A percentile compares a stretch with the other conserved stretches of the same genome.
These are phyloP conservation scores for Chaetothyriales sp. DNA, from an alignment of 2,329 filamentous ascomycete species.

Conservation along the genomic window DNA sequence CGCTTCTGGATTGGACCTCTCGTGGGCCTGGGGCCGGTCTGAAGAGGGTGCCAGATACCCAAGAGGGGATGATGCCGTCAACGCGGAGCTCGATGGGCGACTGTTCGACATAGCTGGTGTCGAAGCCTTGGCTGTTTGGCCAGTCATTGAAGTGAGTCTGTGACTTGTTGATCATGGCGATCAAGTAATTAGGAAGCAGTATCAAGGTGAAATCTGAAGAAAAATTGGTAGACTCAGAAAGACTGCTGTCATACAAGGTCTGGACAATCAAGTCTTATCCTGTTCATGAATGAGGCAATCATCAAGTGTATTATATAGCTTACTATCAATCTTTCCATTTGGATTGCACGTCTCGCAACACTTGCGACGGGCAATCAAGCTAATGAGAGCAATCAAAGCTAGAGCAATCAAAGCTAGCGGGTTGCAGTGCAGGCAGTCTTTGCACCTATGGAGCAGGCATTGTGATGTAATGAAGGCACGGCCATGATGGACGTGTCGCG, in stretches of 20 bases:
- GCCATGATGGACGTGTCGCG: background rate
- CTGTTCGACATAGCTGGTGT: constrained; percentile 51
- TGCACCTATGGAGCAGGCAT: too few species aligned
- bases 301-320: background rate
- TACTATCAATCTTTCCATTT: background rate
- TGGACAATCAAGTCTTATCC: background rate
- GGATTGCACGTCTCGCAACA: background rate
- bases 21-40: constrained; percentile 59
- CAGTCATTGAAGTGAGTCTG: constrained; percentile 30
- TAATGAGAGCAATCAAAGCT: too few species aligned
- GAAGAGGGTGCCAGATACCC: constrained; percentile 58
- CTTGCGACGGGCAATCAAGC: background rate
- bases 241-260: background rate
- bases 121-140: constrained; percentile 48
- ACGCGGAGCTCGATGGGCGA: constrained; percentile 51
- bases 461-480: too few species aligned
- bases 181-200: background rate
- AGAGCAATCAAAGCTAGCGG: too few species aligned
- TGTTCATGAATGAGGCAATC: background rate
- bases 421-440: too few species aligned
- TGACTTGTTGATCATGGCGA: background rate
- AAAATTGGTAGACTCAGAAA: background rate
- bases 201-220: background rate
- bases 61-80: constrained; percentile 53
- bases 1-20: constrained; percentile 46